A percentile compares a stretch with the other conserved stretches of the same genome.
phyloP scores from a whole-genome alignment of 2,329 filamentous ascomycete species.

The Eurotiales sp. region DNA sequence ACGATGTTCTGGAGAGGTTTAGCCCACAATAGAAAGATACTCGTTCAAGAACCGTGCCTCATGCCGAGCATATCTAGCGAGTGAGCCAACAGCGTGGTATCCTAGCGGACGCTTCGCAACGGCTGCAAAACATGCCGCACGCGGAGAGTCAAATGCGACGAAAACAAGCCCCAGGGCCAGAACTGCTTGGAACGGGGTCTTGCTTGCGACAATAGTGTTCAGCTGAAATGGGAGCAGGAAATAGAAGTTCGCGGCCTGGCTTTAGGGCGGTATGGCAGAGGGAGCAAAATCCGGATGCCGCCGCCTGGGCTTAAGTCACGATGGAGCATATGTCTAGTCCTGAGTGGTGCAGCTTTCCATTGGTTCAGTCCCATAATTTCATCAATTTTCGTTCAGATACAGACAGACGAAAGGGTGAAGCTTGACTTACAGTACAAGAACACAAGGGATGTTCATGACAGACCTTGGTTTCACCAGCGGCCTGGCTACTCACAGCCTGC shows the following conservation, averaged over 20 bases:
- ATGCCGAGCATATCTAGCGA: no score
- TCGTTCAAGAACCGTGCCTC: no score
- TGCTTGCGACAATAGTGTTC: constrained; percentile 15
- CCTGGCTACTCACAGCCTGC: not conserved
- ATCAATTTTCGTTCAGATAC: constrained; percentile 16
- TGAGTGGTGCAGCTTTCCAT: constrained; percentile 14
- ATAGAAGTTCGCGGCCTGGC: constrained; percentile 39
- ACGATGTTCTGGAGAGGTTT: not conserved
- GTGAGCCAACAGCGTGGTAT: no score
- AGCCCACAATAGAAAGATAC: no score
- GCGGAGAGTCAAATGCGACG: constrained; percentile 23
- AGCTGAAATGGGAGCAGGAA: constrained; percentile 37
- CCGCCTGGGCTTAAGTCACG: constrained; percentile 18
- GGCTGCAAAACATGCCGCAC: constrained; percentile 17
- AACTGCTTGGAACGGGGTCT: constrained; percentile 19
- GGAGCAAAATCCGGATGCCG: constrained; percentile 29
- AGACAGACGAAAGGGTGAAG: not conserved
- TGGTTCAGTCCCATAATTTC: constrained; percentile 1
- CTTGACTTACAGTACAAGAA: not conserved
- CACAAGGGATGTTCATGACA: not conserved
- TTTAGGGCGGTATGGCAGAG: constrained; percentile 41
- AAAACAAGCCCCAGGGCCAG: constrained; percentile 18
- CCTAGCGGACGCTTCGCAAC: constrained; percentile 5
- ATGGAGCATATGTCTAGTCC: no score
- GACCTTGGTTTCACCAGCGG: not conserved